These are phyloP conservation scores for Hypoxylon sp. DNA, from an alignment of 2,329 filamentous ascomycete species.

Conservation along the genomic window DNA sequence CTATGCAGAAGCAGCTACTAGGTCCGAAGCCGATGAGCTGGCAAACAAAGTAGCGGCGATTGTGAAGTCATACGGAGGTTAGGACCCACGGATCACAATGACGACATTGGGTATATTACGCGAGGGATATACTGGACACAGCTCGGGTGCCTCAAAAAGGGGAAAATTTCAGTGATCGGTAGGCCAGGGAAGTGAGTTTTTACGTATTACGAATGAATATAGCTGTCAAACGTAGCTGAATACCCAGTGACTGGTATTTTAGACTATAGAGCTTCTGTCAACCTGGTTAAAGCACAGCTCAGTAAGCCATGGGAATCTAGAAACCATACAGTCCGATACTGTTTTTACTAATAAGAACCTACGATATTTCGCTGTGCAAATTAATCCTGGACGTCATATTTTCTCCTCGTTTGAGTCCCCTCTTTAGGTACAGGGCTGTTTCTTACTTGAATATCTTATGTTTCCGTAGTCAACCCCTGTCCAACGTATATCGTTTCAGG, in stretches of 20 bases:
- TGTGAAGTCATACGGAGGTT: constrained; percentile 72
- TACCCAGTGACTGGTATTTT: constrained; percentile 5
- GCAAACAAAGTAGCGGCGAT: constrained; percentile 85
- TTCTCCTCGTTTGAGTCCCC: no score
- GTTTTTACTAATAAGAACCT: no score
- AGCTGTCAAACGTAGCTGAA: constrained; percentile 34
- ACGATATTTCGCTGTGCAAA: no score
- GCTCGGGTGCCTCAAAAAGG: constrained; percentile 21
- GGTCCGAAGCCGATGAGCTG: constrained; percentile 91
- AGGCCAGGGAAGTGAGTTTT: constrained; percentile 16
- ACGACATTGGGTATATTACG: constrained; percentile 19
- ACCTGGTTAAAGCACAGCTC: no score
- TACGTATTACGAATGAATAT: constrained; percentile 41
- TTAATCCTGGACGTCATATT: no score
- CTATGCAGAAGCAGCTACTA: constrained; percentile 93
- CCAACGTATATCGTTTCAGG: no score
- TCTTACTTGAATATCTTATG: no score
- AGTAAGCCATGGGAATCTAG: not conserved
- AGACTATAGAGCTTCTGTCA: not conserved
- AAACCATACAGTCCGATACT: not conserved
- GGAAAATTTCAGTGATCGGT: constrained; percentile 26
- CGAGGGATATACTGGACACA: constrained; percentile 29
- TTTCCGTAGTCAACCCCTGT: no score
- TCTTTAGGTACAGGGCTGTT: no score
- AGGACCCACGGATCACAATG: not conserved